Base-by-base conservation (phyloP, 1,284 basidiomycete genomes). In the Sporisorium reilianum region DNA sequence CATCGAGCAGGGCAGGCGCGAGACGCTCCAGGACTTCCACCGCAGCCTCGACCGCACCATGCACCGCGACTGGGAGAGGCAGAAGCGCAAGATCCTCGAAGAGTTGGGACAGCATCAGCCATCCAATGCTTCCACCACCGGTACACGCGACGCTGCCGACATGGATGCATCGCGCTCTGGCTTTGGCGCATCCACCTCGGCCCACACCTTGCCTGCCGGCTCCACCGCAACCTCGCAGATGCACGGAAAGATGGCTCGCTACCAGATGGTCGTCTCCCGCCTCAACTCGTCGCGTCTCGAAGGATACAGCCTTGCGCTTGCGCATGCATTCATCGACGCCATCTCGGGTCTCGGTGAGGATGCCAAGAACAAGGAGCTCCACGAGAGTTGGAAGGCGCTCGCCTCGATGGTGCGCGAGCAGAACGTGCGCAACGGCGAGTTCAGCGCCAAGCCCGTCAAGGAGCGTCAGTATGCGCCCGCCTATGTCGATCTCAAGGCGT, bases 1-100 rank as follows among this genome's bases (percentile, higher is more conserved):
- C 2, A 95, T 97, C 64, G 94, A 97, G 84, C 93, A 96, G 81
- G 92, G 92, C 5, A 87, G 94, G 50, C 89, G 91, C 66, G 91
- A 93, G 64, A 96, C 94, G 0, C 90, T 94, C 76, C 89, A 92
- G 67, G 91, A 93, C 74, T 95, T 96, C 78, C 93, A 95, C 80
- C 88, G 89, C 36, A 89, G 90, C 41, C 86, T 95, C 44, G 91
- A 94, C 79, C 89, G 91, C 46, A 88, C 91, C 38, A 90, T 91
- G 77, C 88, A 90, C 69, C 88, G 89, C 52, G 92, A 95, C 78
- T 97, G 95, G 95, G 93, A 96, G 81, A 89, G 89, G 22, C 92
- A 93, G 81, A 95, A 96, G 87, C 91, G 91, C 79, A 89, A 91
- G 52, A 90, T 97, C 16, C 93, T 96, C 75, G 95, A 97, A 83